A percentile compares a stretch with the other conserved stretches of the same genome.
Conservation (phyloP, 2,329 filamentous ascomycete species). For the Alternaria postmessia region DNA sequence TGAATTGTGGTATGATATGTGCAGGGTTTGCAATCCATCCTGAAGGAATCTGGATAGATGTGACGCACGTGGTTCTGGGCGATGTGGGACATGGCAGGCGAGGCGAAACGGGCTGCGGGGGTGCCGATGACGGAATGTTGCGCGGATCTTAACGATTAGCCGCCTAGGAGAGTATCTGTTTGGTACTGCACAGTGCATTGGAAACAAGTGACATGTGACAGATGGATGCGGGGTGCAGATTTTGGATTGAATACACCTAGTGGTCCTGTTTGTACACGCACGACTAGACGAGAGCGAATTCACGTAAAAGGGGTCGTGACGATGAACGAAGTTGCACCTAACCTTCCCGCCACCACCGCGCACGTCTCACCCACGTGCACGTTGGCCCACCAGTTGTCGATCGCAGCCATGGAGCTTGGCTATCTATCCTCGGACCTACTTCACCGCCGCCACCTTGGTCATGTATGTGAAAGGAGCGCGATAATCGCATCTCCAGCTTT, state of each 20-base stretch:
- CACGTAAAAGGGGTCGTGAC: neutral
- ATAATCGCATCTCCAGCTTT: neutral
- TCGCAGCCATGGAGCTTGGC: constrained; percentile 1
- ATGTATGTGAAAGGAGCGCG: neutral
- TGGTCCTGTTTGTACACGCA: neutral
- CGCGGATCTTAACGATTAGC: neutral
- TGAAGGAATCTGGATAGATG: neutral
- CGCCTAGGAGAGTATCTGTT: neutral
- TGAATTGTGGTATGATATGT: neutral
- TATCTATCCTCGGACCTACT: neutral
- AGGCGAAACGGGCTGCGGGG: neutral
- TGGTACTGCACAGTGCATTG: neutral
- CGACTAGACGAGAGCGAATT: neutral
- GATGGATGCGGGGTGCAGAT: neutral
- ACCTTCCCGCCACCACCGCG: constrained; percentile 6
- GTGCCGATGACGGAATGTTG: neutral
- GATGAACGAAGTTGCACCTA: neutral
- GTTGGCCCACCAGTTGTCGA: constrained; percentile 6
- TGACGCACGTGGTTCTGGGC: neutral
- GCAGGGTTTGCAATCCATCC: neutral
- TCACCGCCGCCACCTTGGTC: neutral
- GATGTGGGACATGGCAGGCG: neutral
- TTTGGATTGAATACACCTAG: neutral
- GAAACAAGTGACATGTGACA: neutral
- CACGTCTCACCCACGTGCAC: constrained; percentile 25